A percentile compares a stretch with the other conserved stretches of the same genome.
phyloP scores from a whole-genome alignment of 2,329 filamentous ascomycete genomes.

The Nemania sp. region DNA sequence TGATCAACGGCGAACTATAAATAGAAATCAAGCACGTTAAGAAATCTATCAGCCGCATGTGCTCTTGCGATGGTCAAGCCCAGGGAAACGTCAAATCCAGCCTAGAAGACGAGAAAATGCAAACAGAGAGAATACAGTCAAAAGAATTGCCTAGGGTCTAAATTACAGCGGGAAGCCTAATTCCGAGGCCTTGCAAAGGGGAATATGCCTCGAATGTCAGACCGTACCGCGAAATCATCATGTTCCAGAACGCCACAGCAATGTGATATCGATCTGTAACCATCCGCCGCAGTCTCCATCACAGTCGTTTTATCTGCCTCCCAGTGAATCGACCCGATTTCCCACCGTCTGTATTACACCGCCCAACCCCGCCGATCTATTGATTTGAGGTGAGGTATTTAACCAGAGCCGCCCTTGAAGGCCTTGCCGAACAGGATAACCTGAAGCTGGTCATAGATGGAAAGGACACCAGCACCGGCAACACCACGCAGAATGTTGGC shows the following conservation, averaged over 20 bases:
- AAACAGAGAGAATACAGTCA: conserved; percentile 46
- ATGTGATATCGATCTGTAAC: conserved; percentile 44
- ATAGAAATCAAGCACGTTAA: conserved; percentile 33
- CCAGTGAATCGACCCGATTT: conserved; percentile 41
- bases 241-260: conserved; percentile 46
- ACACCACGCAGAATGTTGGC: conserved; percentile 99
- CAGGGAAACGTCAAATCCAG: conserved; percentile 40
- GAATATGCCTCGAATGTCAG: conserved; percentile 42
- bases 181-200: conserved; percentile 53
- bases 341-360: conserved; percentile 42
- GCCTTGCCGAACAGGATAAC: conserved; percentile 99
- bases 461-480: conserved; percentile 99
- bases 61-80: conserved; percentile 39
- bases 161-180: conserved; percentile 62
- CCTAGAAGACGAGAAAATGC: conserved; percentile 41
- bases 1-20: conserved; percentile 4
- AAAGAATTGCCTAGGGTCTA: conserved; percentile 64
- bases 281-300: conserved; percentile 54
- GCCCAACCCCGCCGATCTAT: conserved; percentile 48
- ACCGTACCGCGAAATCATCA: conserved; percentile 43
- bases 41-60: conserved; percentile 46
- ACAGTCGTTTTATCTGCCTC: conserved; percentile 50
- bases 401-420: conserved; percentile 73
- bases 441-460: conserved; percentile 99
- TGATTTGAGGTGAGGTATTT: conserved; percentile 46